A percentile compares a stretch with the other conserved stretches of the same genome.
These are phyloP conservation scores for Lolium rigidum DNA, from an alignment of 176 grass and related monocot species.

Conservation along the genomic window DNA sequence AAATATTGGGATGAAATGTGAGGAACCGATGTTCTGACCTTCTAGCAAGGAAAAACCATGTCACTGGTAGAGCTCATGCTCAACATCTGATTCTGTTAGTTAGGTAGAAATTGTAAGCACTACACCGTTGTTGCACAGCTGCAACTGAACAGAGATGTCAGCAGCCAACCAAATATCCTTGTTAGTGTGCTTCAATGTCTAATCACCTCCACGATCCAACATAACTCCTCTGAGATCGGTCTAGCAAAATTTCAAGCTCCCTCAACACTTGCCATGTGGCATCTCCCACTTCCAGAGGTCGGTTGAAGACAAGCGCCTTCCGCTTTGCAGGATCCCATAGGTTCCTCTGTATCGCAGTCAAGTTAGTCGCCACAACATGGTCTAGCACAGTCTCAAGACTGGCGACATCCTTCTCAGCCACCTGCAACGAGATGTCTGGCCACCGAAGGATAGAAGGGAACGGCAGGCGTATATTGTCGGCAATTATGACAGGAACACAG, in stretches of 20 bases:
- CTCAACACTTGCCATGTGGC: conserved; percentile 88
- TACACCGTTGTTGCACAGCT: not conserved
- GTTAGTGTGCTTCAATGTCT: not conserved
- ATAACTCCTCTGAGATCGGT: conserved; percentile 35
- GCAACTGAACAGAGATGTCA: not conserved
- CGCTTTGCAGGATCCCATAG: conserved; percentile 84
- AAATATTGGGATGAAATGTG: conserved; percentile 2
- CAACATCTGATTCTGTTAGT: not conserved
- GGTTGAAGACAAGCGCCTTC: conserved; percentile 66
- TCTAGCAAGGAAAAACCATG: conserved; percentile 8
- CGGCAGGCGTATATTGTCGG: conserved; percentile 77
- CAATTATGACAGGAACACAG: conserved; percentile 83
- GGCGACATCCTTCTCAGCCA: conserved; percentile 71
- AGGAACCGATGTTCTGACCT: conserved; percentile 6
- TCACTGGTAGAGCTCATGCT: not conserved
- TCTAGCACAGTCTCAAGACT: conserved; percentile 74
- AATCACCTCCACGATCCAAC: conserved; percentile 51
- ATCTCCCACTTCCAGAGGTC: conserved; percentile 63
- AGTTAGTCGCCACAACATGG: conserved; percentile 74
- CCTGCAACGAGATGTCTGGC: conserved; percentile 73
- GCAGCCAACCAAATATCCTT: not conserved
- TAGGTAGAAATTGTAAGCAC: not conserved
- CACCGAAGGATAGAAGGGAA: conserved; percentile 67
- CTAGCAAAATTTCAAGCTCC: conserved; percentile 64
- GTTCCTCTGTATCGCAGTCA: conserved; percentile 75